Base-by-base conservation (phyloP, 2,329 filamentous ascomycete genomes). In the Cladosporium oxysporum region DNA sequence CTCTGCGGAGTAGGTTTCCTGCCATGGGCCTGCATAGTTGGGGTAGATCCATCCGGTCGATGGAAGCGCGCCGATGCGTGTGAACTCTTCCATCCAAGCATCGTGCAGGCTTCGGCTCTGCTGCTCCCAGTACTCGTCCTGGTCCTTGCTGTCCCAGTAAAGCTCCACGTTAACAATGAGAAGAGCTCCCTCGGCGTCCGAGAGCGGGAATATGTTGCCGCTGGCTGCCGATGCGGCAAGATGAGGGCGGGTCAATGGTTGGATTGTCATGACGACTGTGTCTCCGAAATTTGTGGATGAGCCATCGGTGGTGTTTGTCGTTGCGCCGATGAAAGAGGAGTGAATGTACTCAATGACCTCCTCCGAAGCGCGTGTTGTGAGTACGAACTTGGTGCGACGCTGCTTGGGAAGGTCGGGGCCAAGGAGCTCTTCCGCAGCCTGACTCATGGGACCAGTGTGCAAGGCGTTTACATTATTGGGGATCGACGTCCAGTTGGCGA, bases 21-120 rank as follows among this genome's bases (percentile, higher is more conserved):
- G 76, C 67, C 75, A 77, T 57, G 58, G 57, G 8, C 72, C 72
- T 7, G 76, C 77, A 69, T 79, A 78, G 62, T 77, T 78, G 18
- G 76, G 66, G 65, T 78, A 78, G 1, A 77, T 50, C 63, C 63
- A 60, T 33, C 55, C 47, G 10, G 26, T 58, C 23, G 57, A 37
- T 0, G 57, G 57, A n/a, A 58, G 29, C 16, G 41, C 62, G 21
- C 44, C 62, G 10, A 57, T 10, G 47, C 29, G 29, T 3, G 23
- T 16, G 2, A 61, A 50, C 21, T 66, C 52, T 12, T 65, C 58
- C 28, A 66, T 61, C 58, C 71, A 49, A 0, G 57, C 59, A 26
- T 31, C 33, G 12, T 66, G 65, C 21, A 70, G 37, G 7, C 58
- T 53, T 3, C 60, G 49, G 33, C 64, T 61, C 26, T 65, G 41